phyloP scores from a whole-genome alignment of 805 yeast genomes.

The Zygoascus bituminiphila region DNA sequence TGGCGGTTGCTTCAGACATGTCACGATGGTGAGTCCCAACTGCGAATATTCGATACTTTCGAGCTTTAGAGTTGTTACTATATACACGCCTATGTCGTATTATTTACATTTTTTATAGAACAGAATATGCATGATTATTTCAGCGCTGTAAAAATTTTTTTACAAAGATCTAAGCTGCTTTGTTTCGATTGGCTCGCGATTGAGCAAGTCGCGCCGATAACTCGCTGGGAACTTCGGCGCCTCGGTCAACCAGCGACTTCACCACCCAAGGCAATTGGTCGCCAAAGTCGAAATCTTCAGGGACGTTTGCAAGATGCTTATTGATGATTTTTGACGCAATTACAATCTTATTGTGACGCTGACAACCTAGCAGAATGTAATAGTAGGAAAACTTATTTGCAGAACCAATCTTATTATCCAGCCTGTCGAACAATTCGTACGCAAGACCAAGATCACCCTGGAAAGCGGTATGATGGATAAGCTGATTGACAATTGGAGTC shows the following conservation, averaged over 20 bases:
- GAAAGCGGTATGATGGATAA: conserved; percentile 21
- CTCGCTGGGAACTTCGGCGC: not conserved
- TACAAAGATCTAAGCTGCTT: not conserved
- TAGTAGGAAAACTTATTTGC: conserved; percentile 25
- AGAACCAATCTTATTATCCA: conserved; percentile 10
- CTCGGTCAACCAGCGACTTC: not conserved
- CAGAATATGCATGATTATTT: not conserved
- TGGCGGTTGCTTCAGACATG: conserved; percentile 6
- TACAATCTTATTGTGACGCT: conserved; percentile 3
- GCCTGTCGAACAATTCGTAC: conserved; percentile 13
- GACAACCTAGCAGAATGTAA: conserved; percentile 18
- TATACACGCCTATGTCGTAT: not conserved
- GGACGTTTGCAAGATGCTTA: not conserved
- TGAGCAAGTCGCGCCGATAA: not conserved
- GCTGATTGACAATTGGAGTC: conserved; percentile 26
- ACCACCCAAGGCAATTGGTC: not conserved
- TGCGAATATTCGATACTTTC: not conserved
- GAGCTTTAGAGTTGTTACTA: not conserved
- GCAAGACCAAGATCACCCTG: conserved; percentile 18
- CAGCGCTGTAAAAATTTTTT: too few species aligned
- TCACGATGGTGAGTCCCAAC: not conserved
- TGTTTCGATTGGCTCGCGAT: not conserved
- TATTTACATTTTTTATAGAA: not conserved
- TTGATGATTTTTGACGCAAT: conserved; percentile 11
- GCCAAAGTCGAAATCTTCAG: not conserved